Evolutionary conservation across 1,284 basidiomycete genomes (phyloP), one percentile per base, ranked within the genome.

Genomic region (Cryptococcus maquisensis): DNA sequence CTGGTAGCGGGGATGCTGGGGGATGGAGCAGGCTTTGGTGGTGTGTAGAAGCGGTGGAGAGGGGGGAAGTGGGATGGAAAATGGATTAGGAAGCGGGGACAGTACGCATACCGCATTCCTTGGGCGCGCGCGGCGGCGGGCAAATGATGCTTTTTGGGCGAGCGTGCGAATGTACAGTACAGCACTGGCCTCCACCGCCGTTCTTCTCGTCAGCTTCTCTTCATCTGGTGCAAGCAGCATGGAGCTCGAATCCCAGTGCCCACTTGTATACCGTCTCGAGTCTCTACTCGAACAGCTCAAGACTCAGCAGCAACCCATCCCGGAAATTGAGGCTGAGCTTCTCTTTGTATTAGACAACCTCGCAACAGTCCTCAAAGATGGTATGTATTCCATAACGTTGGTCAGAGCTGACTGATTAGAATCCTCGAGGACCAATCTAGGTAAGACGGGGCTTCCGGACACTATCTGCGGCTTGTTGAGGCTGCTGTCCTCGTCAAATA

Each of bases 361-460:
- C 5, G 64, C 64, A 1, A 56, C 44, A 3, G 49, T 42, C 32
- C 55, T 66, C 2, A 46, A 64, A 13, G 57, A 65, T 45, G 56
- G 67, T 65, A 35, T 39, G 65, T 26, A 12, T 16, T 42, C 4
- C 20, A 16, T 16, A 18, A 15, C n/a, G 7, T 9, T 35, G 43
- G 20, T 26, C 23, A 21, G 39, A 13, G 32, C 53, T 57, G 23
- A 48, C 36, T 18, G 18, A 12, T 3, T 44, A 44, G 43, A 44
- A 16, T 24, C 43, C 16, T 16, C 13, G 18, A 44, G 43, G 43
- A 4, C 43, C 3, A 18, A 1, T 23, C 18, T 44, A 7, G 43
- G 43, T 3, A 3, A n/a, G 10, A 10, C 23, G 9, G 16, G 16
- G 16, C 43, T 44, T 16, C 43, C 43, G 23, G 39, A 40, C n/a